Conservation (phyloP, 1,284 basidiomycete genomes). For the Agroathelia rolfsii region DNA sequence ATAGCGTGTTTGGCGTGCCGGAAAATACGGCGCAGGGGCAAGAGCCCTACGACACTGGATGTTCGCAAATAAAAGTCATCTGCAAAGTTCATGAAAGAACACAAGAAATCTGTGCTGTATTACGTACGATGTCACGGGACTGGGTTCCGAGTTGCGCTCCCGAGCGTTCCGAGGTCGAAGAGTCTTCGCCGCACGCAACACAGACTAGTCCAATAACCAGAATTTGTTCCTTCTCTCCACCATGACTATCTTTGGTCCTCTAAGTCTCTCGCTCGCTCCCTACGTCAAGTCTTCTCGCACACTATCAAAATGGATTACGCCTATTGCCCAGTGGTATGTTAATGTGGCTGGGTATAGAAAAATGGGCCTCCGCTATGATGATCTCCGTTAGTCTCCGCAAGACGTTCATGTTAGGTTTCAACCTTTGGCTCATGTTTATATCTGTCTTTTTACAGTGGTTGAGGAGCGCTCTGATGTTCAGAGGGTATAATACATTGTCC, state of each 20-base stretch:
- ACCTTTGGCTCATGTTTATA: constrained; percentile 6
- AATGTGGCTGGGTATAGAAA: constrained; percentile 78
- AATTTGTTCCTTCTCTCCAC: constrained; percentile 14
- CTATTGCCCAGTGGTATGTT: constrained; percentile 81
- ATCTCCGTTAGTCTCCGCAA: constrained; percentile 69
- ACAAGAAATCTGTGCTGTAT: too few relatives aligned
- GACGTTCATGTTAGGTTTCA: too few relatives aligned
- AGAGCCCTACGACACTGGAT: too few relatives aligned
- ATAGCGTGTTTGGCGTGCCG: too few relatives aligned
- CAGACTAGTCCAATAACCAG: constrained; percentile 3
- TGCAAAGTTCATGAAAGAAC: too few relatives aligned
- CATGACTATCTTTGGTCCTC: constrained; percentile 53
- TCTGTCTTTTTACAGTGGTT: constrained; percentile 41
- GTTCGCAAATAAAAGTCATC: too few relatives aligned
- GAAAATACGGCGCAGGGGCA: too few relatives aligned
- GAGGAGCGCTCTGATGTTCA: constrained; percentile 85
- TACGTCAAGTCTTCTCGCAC: constrained; percentile 63
- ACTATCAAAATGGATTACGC: constrained; percentile 61
- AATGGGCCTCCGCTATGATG: constrained; percentile 91
- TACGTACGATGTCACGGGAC: too few relatives aligned
- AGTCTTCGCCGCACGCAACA: constrained; percentile 6
- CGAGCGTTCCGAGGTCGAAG: constrained; percentile 1
- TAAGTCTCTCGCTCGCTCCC: constrained; percentile 73
- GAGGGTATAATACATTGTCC: constrained; percentile 43
- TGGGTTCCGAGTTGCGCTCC: too few relatives aligned